Base-by-base conservation (phyloP, 192 early-diverging fungal species). In the Kickxella alabastrina region DNA sequence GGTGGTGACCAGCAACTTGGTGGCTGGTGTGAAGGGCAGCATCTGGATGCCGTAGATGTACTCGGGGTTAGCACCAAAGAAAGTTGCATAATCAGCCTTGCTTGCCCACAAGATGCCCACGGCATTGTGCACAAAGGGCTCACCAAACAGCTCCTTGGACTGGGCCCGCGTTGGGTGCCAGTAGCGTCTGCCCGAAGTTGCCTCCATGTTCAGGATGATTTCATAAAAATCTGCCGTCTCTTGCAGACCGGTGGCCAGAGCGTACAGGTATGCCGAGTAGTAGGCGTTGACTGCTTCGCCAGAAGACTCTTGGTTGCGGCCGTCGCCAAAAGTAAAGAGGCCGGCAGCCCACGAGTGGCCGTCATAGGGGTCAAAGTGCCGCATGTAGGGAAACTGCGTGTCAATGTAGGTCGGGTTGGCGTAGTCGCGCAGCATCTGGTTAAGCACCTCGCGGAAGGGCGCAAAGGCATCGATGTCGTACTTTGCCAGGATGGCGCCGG, bases 321-420 rank as follows among this genome's bases (percentile, higher is more conserved):
- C 79, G 15, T 80, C 77, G 23, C 49, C 58, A 44, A 71, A 78
- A 3, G 67, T 44, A 25, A 65, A 68, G 27, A 80, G 49, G 0
- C 83, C 83, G 3, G 82, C 74, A 5, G 83, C 83, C 83, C 83
- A 85, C 41, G 75, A 80, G 52, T 85, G 83, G 22, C 80, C 80
- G 43, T 81, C 82, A 36, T 77, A 85, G 29, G 79, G 71, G 48
- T 85, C 83, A 62, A 75, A 79, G 43, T 68, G 62, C 1, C 83
- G 69, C 49, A 77, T 76, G 25, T 44, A 73, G 26, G 84, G 67
- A 52, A 80, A 85, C 28, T 71, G 62, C n/a, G 44, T 14, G 38
- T 82, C 80, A 14, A 59, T 38, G 22, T 58, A 59, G 32, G 38
- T 48, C 5, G 82, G 78, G 18, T 71, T 79, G 32, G 81, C 81